phyloP scores from a whole-genome alignment of 2,329 filamentous ascomycete genomes.

The Diaporthe sp. region DNA sequence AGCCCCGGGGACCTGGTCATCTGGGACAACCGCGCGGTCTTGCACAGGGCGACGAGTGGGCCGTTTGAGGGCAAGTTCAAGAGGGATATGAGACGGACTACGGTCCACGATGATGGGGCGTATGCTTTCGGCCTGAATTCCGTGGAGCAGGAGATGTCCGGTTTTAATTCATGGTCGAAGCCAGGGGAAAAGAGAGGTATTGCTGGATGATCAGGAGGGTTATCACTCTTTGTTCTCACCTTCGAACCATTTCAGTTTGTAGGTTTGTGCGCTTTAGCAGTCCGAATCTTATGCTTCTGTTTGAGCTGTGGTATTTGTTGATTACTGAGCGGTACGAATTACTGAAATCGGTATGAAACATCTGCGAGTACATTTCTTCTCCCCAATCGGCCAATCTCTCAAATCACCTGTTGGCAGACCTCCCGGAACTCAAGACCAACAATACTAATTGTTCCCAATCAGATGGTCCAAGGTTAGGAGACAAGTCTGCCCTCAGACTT shows the following conservation, averaged over 20 bases:
- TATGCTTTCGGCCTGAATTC: conserved; percentile 56
- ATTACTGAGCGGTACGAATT: not conserved
- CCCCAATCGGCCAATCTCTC: too few species aligned
- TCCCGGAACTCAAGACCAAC: not conserved
- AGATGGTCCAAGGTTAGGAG: accelerated
- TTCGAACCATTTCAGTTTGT: not conserved
- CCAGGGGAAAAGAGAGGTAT: not conserved
- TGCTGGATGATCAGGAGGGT: not conserved
- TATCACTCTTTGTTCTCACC: not conserved
- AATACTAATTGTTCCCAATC: not conserved
- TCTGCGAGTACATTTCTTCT: not conserved
- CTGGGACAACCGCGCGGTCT: conserved; percentile 71
- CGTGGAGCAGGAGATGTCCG: conserved; percentile 45
- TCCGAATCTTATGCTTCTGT: not conserved
- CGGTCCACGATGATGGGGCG: conserved; percentile 63
- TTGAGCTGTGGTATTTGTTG: not conserved
- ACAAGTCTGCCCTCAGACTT: not conserved
- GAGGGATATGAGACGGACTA: conserved; percentile 69
- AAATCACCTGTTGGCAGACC: not conserved
- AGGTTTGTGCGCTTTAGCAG: too few species aligned
- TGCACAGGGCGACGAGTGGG: conserved; percentile 67
- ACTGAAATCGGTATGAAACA: too few species aligned
- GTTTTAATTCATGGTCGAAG: conserved; percentile 39
- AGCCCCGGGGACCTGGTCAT: conserved; percentile 65
- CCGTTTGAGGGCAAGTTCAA: conserved; percentile 62